Conservation (phyloP, 2,329 filamentous ascomycete species). For the Cercospora berteroae region DNA sequence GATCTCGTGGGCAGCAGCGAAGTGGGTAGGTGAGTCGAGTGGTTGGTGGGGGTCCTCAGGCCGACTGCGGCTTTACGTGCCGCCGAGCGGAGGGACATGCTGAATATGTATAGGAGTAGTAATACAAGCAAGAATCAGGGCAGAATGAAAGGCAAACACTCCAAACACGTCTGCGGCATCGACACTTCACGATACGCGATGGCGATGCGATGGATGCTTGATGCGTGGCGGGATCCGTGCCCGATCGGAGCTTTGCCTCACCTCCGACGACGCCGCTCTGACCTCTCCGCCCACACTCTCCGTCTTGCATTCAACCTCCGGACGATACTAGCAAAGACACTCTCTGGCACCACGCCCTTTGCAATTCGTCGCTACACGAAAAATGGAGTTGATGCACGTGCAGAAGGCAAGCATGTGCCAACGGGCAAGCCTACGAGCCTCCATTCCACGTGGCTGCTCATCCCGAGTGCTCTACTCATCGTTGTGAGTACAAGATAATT, state of each 20-base stretch:
- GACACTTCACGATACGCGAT: background rate
- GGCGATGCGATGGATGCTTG: background rate
- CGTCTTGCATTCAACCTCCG: background rate
- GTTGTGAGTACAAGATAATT: too few relatives aligned
- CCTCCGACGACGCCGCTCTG: background rate
- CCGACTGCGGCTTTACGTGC: background rate
- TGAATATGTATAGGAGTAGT: background rate
- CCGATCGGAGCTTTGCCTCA: conserved; percentile 4
- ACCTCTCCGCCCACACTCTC: background rate
- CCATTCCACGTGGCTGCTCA: too few relatives aligned
- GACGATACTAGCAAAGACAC: too few relatives aligned
- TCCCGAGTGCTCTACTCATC: too few relatives aligned
- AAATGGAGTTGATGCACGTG: too few relatives aligned
- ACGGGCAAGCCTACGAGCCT: too few relatives aligned
- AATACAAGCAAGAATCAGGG: background rate
- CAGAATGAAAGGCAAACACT: background rate
- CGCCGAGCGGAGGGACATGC: conserved; percentile 2
- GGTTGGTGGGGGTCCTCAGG: background rate
- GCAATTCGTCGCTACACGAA: too few relatives aligned
- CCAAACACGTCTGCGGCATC: conserved; percentile 1
- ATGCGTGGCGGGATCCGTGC: conserved; percentile 1
- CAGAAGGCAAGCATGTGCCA: too few relatives aligned
- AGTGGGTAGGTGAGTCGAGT: background rate
- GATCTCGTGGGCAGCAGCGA: background rate
- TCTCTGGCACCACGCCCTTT: too few relatives aligned